These are phyloP conservation scores for Cladosporium sp. DNA, from an alignment of 2,329 filamentous ascomycete genomes.

Conservation along the genomic window DNA sequence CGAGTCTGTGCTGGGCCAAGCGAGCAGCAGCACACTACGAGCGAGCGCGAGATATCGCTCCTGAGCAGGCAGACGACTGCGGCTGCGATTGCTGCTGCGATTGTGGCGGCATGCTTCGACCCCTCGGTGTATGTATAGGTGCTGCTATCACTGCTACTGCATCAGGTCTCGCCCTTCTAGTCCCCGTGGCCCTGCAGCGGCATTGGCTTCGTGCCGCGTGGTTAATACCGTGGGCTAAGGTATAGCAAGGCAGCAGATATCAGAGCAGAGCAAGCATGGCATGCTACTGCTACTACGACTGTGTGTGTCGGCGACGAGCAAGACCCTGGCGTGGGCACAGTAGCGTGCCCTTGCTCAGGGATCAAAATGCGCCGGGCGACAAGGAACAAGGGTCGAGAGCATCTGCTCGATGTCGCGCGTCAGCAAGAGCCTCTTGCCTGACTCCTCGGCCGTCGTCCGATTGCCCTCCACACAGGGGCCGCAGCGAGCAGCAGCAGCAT, in stretches of 20 bases:
- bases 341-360: conserved; percentile 2
- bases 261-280: background rate
- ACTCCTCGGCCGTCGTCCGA: background rate
- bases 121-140: background rate
- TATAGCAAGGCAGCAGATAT: background rate
- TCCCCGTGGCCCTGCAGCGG: conserved; percentile 5
- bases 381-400: background rate
- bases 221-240: background rate
- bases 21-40: background rate
- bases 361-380: conserved; percentile 2
- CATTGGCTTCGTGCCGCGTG: background rate
- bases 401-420: conserved; percentile 7
- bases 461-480: too few relatives aligned
- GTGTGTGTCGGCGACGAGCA: background rate
- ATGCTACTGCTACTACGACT: too few relatives aligned
- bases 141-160: too few relatives aligned
- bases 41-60: background rate
- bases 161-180: background rate
- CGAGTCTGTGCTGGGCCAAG: background rate
- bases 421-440: background rate
- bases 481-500: background rate
- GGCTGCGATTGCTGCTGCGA: background rate
- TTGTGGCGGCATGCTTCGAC: background rate
- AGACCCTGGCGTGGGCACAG: background rate
- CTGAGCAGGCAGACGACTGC: background rate